Conservation (phyloP, 140 eudicot genomes). For the Cichorium intybus region DNA sequence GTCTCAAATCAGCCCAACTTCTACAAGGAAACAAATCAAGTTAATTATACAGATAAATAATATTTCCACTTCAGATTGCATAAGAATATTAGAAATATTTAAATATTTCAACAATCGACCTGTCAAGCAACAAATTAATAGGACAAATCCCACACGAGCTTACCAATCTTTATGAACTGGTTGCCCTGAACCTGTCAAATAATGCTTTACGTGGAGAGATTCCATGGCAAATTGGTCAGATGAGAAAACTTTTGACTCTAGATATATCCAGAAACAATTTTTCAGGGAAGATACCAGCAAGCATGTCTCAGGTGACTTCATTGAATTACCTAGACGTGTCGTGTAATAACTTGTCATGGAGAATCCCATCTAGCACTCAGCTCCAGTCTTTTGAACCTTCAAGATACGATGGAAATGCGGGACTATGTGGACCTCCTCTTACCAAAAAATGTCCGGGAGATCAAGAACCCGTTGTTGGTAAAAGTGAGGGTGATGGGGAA, state of each 20-base stretch:
- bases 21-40: too few species aligned
- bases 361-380: slow-evolving; percentile 33
- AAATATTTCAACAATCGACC: too few species aligned
- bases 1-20: too few species aligned
- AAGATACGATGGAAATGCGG: too few species aligned
- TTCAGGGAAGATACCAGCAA: slow-evolving; percentile 25
- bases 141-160: slow-evolving; percentile 23
- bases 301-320: slow-evolving; percentile 18
- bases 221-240: slow-evolving; percentile 5
- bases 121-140: slow-evolving; percentile 29
- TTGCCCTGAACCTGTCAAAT: slow-evolving; percentile 22
- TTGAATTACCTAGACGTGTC: slow-evolving; percentile 27
- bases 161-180: slow-evolving; percentile 8
- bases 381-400: too few species aligned
- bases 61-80: too few species aligned
- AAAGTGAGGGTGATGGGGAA: neutral
- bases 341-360: slow-evolving; percentile 23
- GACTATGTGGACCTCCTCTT: slow-evolving; percentile 34
- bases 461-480: neutral
- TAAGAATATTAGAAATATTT: too few species aligned
- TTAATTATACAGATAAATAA: too few species aligned
- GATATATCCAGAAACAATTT: slow-evolving; percentile 30
- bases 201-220: slow-evolving; percentile 18
- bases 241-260: slow-evolving; percentile 13
- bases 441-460: slow-evolving; percentile 18